Evolutionary conservation across 169 alveolate genomes (phyloP).

Genomic region (Plasmodium fragile): DNA sequence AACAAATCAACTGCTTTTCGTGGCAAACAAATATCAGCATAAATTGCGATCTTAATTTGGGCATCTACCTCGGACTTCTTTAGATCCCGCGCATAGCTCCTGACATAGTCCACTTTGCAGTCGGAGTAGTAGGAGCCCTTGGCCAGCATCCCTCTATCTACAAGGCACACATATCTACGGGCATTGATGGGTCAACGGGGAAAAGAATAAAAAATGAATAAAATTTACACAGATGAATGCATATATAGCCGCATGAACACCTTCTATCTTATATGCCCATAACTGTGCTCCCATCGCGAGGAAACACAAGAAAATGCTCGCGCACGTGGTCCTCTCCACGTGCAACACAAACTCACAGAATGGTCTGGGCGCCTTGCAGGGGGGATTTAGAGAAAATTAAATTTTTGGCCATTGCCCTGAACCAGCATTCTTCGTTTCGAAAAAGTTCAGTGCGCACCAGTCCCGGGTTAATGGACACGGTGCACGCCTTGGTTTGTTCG

Average conservation of each 20-base stretch:
- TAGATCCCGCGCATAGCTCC: conserved; percentile 31
- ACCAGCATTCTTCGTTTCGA: conserved; percentile 44
- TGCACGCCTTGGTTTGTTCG: conserved; percentile 55
- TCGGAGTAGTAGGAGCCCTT: conserved; percentile 68
- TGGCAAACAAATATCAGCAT: neutral
- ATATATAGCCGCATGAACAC: neutral
- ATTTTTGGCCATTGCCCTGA: conserved; percentile 40
- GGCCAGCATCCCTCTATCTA: conserved; percentile 46
- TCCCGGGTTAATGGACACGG: conserved; percentile 72
- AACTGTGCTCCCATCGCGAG: neutral
- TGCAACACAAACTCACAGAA: conserved; percentile 31
- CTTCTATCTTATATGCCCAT: neutral
- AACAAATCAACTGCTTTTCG: conserved; percentile 3
- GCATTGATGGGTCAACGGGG: neutral
- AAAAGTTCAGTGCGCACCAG: conserved; percentile 41
- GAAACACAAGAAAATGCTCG: neutral
- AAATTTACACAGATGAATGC: neutral
- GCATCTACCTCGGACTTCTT: conserved; percentile 30
- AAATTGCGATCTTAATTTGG: neutral
- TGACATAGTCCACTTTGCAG: conserved; percentile 43
- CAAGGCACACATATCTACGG: conserved; percentile 40
- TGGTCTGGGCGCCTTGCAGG: conserved; percentile 71
- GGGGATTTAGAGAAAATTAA: conserved; percentile 45
- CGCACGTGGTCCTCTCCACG: neutral
- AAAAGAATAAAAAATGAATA: neutral